phyloP scores from a whole-genome alignment of 331 rosid species.

The Malus hybrid region DNA sequence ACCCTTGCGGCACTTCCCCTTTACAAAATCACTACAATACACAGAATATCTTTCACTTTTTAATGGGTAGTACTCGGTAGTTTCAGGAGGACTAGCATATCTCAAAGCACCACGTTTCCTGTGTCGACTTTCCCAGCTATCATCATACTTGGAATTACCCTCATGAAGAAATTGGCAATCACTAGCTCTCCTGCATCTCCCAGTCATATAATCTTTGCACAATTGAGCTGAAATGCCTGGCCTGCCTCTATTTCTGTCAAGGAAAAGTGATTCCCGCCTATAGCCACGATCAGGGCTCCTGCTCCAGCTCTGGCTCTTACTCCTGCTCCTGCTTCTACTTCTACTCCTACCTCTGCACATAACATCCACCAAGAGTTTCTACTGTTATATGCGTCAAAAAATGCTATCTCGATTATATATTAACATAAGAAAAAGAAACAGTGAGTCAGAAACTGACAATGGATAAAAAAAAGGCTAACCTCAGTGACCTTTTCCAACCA shows the following conservation, averaged over 20 bases:
- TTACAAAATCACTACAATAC: constrained; percentile 52
- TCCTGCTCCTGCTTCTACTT: constrained; percentile 20
- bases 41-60: constrained; percentile 58
- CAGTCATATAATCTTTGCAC: constrained; percentile 74
- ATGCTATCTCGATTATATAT: not conserved
- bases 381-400: not conserved
- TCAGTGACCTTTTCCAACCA: constrained; percentile 60
- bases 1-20: constrained; percentile 81
- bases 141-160: constrained; percentile 51
- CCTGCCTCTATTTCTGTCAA: constrained; percentile 64
- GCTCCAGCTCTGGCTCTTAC: constrained; percentile 47
- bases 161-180: constrained; percentile 71
- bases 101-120: constrained; percentile 64
- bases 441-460: not conserved
- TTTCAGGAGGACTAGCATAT: constrained; percentile 42
- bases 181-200: constrained; percentile 85
- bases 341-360: constrained; percentile 29
- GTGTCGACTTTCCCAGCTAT: constrained; percentile 66
- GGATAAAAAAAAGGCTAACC: constrained; percentile 25
- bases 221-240: constrained; percentile 45
- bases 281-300: constrained; percentile 68
- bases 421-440: not conserved
- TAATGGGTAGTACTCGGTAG: constrained; percentile 40
- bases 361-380: constrained; percentile 7
- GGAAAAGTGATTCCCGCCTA: constrained; percentile 56